Evolutionary conservation across 108 stramenopile species (phyloP).

Genomic region (Nitzschia sp.): DNA sequence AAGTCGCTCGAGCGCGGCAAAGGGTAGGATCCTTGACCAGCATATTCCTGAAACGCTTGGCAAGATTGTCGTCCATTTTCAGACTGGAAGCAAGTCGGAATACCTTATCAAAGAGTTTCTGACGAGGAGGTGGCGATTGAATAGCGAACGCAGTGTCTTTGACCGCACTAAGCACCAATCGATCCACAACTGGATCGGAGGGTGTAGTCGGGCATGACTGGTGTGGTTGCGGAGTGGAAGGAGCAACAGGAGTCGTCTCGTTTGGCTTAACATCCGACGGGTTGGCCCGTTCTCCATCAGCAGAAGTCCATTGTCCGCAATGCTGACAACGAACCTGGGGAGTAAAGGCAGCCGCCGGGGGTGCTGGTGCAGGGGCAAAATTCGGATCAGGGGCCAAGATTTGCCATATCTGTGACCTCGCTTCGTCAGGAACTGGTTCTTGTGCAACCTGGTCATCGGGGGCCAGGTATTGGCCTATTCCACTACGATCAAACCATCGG

Average conservation of each 20-base stretch:
- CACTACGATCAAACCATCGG: slow-evolving; percentile 45
- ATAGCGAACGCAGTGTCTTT: slow-evolving; percentile 28
- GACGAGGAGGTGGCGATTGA: slow-evolving; percentile 14
- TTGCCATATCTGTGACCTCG: slow-evolving; percentile 30
- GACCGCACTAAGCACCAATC: slow-evolving; percentile 35
- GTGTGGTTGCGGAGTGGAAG: background rate
- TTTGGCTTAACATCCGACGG: background rate
- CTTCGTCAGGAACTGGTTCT: slow-evolving; percentile 16
- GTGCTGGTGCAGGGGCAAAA: slow-evolving; percentile 18
- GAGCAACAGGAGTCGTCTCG: background rate
- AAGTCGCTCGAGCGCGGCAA: slow-evolving; percentile 34
- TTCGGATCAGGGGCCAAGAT: slow-evolving; percentile 54
- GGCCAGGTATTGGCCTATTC: slow-evolving; percentile 49
- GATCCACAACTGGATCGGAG: background rate
- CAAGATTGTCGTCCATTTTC: slow-evolving; percentile 40
- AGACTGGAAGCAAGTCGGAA: slow-evolving; percentile 40
- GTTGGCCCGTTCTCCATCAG: background rate
- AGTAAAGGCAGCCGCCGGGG: slow-evolving; percentile 16
- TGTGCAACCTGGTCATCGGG: slow-evolving; percentile 34
- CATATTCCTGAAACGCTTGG: slow-evolving; percentile 36
- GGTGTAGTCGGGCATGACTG: background rate
- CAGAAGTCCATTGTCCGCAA: slow-evolving; percentile 23
- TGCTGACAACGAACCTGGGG: slow-evolving; percentile 27
- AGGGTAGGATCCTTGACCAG: slow-evolving; percentile 43
- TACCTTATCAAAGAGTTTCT: slow-evolving; percentile 34